Conservation (phyloP, 2,329 filamentous ascomycete genomes). For the Colletotrichum sp. region DNA sequence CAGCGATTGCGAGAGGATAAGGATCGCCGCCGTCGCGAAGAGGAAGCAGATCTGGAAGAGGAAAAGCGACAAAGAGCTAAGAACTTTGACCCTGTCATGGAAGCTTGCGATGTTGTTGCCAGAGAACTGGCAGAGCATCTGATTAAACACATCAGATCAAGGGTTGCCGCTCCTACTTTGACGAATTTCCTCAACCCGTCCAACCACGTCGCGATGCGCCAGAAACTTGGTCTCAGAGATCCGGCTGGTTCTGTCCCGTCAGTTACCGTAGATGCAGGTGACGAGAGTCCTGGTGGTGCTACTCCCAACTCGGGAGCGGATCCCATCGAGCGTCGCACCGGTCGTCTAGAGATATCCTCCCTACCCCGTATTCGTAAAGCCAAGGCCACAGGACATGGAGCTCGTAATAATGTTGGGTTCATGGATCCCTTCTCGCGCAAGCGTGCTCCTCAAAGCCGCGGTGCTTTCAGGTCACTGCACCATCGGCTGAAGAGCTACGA, state of each 20-base stretch:
- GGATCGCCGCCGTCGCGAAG: constrained; percentile 70
- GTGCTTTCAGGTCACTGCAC: constrained; percentile 79
- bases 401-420: constrained; percentile 62
- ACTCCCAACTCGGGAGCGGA: constrained; percentile 70
- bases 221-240: constrained; percentile 66
- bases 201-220: constrained; percentile 79
- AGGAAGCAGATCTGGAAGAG: constrained; percentile 83
- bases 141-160: constrained; percentile 85
- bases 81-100: constrained; percentile 87
- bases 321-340: constrained; percentile 64
- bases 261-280: constrained; percentile 62
- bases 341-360: constrained; percentile 63
- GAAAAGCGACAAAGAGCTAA: constrained; percentile 88
- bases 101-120: constrained; percentile 79
- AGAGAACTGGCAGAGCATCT: constrained; percentile 86
- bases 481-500: constrained; percentile 76
- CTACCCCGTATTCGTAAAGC: constrained; percentile 78
- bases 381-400: constrained; percentile 56
- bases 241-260: constrained; percentile 36
- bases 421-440: constrained; percentile 69
- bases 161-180: constrained; percentile 81
- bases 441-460: constrained; percentile 60
- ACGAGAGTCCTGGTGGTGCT: constrained; percentile 65
- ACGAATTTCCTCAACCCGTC: constrained; percentile 83
- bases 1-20: constrained; percentile 67